Evolutionary conservation across 2,329 filamentous ascomycete species (phyloP).

Genomic region (Pyrenophora graminea): DNA sequence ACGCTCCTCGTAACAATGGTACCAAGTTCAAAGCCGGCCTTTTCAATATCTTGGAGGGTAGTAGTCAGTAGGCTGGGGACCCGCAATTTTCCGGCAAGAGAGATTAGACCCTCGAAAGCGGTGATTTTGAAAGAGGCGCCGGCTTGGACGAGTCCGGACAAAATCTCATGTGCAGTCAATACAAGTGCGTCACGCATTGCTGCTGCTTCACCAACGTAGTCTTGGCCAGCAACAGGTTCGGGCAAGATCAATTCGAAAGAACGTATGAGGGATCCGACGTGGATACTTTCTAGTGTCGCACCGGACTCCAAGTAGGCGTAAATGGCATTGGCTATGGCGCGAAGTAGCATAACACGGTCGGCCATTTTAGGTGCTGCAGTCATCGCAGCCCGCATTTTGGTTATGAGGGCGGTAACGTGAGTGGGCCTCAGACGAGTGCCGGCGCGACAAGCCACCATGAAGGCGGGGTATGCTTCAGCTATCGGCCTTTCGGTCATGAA

Average conservation of each 20-base stretch:
- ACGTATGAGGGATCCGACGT: constrained; percentile 47
- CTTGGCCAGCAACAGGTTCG: constrained; percentile 16
- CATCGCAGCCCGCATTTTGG: constrained; percentile 36
- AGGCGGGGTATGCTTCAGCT: constrained; percentile 53
- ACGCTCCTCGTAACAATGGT: constrained; percentile 27
- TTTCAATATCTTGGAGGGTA: constrained; percentile 32
- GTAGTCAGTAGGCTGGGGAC: constrained; percentile 31
- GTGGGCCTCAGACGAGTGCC: constrained; percentile 43
- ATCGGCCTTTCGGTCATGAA: constrained; percentile 54
- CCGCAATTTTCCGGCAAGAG: constrained; percentile 33
- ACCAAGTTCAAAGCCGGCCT: constrained; percentile 23
- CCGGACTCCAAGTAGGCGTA: constrained; percentile 50
- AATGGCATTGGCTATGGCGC: constrained; percentile 49
- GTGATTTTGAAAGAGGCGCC: constrained; percentile 29
- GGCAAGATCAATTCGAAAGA: constrained; percentile 38
- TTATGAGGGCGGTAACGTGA: constrained; percentile 41
- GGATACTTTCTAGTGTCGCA: constrained; percentile 40
- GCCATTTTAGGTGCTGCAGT: constrained; percentile 16
- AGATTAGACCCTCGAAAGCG: constrained; percentile 35
- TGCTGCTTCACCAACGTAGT: constrained; percentile 24
- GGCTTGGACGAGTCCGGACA: constrained; percentile 33
- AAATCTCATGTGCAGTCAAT: constrained; percentile 27
- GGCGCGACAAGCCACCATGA: constrained; percentile 54
- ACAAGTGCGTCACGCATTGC: constrained; percentile 30
- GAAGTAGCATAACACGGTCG: constrained; percentile 34